These are phyloP conservation scores for Parmales sp. DNA, from an alignment of 108 stramenopile genomes.

Conservation along the genomic window DNA sequence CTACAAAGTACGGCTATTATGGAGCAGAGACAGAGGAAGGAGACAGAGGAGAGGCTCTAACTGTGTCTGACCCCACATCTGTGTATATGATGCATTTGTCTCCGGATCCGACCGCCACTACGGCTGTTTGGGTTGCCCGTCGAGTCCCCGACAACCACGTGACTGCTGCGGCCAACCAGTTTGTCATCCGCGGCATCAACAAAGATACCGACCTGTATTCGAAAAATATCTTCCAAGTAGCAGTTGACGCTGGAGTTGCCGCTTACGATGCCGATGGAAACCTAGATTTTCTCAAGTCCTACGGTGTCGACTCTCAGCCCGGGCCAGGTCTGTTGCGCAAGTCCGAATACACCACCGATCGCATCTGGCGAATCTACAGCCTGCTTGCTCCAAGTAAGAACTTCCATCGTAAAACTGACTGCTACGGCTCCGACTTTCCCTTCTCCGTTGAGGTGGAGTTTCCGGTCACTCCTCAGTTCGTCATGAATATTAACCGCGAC, in stretches of 20 bases:
- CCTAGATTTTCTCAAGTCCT: slow-evolving; percentile 9
- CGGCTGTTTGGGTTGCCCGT: slow-evolving; percentile 76
- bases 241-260: slow-evolving; percentile 39
- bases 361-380: slow-evolving; percentile 2
- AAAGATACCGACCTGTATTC: slow-evolving; percentile 47
- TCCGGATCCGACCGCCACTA: slow-evolving; percentile 59
- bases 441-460: neutral
- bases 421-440: neutral
- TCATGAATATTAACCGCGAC: slow-evolving; percentile 49
- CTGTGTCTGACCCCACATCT: slow-evolving; percentile 48
- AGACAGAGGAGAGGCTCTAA: slow-evolving; percentile 52
- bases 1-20: slow-evolving; percentile 68
- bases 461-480: slow-evolving; percentile 23
- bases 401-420: slow-evolving; percentile 34
- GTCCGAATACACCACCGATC: slow-evolving; percentile 1
- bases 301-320: slow-evolving; percentile 34
- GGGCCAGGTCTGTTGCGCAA: slow-evolving; percentile 8
- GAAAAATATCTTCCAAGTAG: slow-evolving; percentile 50
- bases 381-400: neutral
- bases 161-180: slow-evolving; percentile 68
- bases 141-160: slow-evolving; percentile 51
- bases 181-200: slow-evolving; percentile 51
- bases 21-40: slow-evolving; percentile 55
- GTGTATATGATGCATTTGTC: slow-evolving; percentile 75
- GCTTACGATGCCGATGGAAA: neutral